phyloP scores from a whole-genome alignment of 2,329 filamentous ascomycete species.

The Monilinia vaccinii-corymbosi region DNA sequence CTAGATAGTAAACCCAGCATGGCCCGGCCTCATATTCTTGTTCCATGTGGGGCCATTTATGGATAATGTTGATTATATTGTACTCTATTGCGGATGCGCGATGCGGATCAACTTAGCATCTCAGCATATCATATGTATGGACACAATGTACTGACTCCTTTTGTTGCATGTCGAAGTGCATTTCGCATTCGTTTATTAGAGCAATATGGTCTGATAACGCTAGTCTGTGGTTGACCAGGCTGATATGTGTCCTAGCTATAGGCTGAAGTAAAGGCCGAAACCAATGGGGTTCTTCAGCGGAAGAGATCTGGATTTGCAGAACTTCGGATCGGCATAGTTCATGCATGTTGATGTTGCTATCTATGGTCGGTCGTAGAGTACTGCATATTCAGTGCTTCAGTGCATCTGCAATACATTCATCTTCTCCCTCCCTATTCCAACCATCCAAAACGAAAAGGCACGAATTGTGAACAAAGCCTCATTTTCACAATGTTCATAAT shows the following conservation, averaged over 20 bases:
- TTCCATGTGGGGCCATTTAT: conserved; percentile 2
- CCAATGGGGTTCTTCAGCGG: neutral
- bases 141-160: neutral
- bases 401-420: neutral
- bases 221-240: neutral
- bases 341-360: neutral
- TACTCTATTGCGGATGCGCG: neutral
- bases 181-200: conserved; percentile 10
- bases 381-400: neutral
- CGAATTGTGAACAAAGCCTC: no score
- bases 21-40: neutral
- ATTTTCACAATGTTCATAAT: no score
- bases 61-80: neutral
- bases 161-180: conserved; percentile 8
- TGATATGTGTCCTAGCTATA: neutral
- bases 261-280: neutral
- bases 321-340: neutral
- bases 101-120: neutral
- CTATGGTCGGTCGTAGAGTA: neutral
- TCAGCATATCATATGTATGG: conserved; percentile 2
- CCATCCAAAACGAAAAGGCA: no score
- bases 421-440: no score
- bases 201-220: neutral
- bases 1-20: neutral
- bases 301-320: neutral